These are phyloP conservation scores for Chalaropsis thielavioides DNA, from an alignment of 2,329 filamentous ascomycete species.

Conservation along the genomic window DNA sequence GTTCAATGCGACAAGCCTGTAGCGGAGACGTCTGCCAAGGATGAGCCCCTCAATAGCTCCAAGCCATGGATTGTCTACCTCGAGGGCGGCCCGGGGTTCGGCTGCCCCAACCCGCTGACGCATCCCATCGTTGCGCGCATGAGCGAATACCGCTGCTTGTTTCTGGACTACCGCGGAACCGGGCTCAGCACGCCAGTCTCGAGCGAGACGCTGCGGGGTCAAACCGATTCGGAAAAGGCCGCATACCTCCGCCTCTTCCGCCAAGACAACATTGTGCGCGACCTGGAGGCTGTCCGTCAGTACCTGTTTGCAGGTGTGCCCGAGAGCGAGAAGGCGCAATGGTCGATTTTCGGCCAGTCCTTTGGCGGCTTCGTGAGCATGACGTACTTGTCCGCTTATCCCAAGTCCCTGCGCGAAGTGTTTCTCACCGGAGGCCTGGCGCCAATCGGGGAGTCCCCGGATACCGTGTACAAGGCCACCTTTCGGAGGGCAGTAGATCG, in stretches of 20 bases:
- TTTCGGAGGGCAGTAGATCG: constrained; percentile 53
- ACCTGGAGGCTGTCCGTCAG: constrained; percentile 73
- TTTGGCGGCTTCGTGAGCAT: constrained; percentile 80
- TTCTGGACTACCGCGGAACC: constrained; percentile 83
- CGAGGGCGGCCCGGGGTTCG: constrained; percentile 74
- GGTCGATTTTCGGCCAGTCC: constrained; percentile 79
- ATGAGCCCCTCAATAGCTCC: constrained; percentile 26
- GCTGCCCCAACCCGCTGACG: constrained; percentile 60
- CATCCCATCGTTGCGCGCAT: constrained; percentile 56
- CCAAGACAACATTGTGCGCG: constrained; percentile 77
- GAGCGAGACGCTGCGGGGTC: constrained; percentile 47
- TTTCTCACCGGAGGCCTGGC: constrained; percentile 78
- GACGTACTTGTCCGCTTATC: constrained; percentile 71
- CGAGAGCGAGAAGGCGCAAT: constrained; percentile 50
- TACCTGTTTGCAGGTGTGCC: constrained; percentile 44
- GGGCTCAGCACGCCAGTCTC: constrained; percentile 72
- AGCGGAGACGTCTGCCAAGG: constrained; percentile 29
- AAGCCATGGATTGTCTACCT: constrained; percentile 57
- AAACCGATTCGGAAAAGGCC: constrained; percentile 52
- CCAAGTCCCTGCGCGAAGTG: constrained; percentile 62
- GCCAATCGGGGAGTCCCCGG: constrained; percentile 54
- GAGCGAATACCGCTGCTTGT: constrained; percentile 70
- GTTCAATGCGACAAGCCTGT: constrained; percentile 50
- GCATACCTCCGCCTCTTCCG: constrained; percentile 73
- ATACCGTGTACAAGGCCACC: constrained; percentile 60